Percentiles rank a stretch among this genome's conserved stretches.
Conservation (phyloP, 2,329 filamentous ascomycete genomes). For the Rhynchosporium graminicola region DNA sequence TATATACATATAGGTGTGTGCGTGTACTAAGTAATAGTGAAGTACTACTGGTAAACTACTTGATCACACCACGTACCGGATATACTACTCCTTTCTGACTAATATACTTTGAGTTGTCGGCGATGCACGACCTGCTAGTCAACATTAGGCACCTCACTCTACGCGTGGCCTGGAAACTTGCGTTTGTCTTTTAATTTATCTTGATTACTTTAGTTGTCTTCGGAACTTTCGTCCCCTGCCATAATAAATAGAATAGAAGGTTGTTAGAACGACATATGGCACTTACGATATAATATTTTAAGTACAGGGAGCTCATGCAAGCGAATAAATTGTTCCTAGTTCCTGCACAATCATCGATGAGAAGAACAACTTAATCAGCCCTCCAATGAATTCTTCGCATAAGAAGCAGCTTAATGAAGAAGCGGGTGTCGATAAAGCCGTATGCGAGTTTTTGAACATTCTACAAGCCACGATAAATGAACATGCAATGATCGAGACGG, state of each 20-base stretch:
- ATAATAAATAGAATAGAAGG: conserved; percentile 79
- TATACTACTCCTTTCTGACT: background rate
- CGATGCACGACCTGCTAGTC: conserved; percentile 78
- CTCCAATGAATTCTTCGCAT: conserved; percentile 17
- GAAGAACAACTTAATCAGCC: conserved; percentile 12
- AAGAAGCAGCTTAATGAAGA: conserved; percentile 49
- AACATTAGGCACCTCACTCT: conserved; percentile 57
- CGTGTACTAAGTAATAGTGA: too few species aligned
- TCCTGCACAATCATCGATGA: conserved; percentile 38
- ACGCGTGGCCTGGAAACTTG: conserved; percentile 78
- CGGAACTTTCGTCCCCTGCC: conserved; percentile 71
- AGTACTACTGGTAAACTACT: too few species aligned
- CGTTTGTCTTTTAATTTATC: conserved; percentile 82
- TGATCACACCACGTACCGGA: too few species aligned
- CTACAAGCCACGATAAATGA: conserved; percentile 50
- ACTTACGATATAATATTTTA: conserved; percentile 44
- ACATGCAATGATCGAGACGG: conserved; percentile 53
- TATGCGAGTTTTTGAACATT: conserved; percentile 41
- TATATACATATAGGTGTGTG: too few species aligned
- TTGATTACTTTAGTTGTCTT: conserved; percentile 68
- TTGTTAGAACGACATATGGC: conserved; percentile 67
- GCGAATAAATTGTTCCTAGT: conserved; percentile 29
- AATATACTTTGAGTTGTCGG: conserved; percentile 85
- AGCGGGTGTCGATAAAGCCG: conserved; percentile 47
- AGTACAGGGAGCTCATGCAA: conserved; percentile 51